Percentiles rank a stretch among this genome's conserved stretches.
Conservation (phyloP, 2,329 filamentous ascomycete species). For the Cladophialophora carrionii region DNA sequence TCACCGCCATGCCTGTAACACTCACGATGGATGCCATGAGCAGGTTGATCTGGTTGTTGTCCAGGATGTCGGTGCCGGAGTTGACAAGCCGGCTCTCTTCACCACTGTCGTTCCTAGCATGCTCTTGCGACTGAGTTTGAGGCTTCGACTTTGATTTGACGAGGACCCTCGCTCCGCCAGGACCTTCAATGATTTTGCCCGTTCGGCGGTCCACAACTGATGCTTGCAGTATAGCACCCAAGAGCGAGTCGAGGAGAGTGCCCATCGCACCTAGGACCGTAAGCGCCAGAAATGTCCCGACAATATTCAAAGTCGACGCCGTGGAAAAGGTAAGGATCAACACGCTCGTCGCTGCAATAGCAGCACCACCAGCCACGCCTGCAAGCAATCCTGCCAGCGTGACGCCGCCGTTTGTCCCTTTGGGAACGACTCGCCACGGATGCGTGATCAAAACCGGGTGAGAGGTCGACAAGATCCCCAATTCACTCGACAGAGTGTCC, state of each 20-base stretch:
- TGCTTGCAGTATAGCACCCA: conserved; percentile 82
- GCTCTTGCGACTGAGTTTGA: conserved; percentile 5
- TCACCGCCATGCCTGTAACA: conserved; percentile 71
- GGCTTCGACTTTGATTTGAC: conserved; percentile 26
- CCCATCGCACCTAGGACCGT: conserved; percentile 75
- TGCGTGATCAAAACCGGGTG: conserved; percentile 86
- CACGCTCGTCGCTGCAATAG: conserved; percentile 69
- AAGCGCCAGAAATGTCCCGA: conserved; percentile 57
- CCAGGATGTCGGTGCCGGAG: conserved; percentile 73
- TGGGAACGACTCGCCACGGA: conserved; percentile 71
- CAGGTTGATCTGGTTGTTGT: conserved; percentile 96
- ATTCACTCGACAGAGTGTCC: conserved; percentile 93
- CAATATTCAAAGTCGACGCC: conserved; percentile 45
- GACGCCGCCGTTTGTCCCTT: conserved; percentile 92
- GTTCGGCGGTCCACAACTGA: conserved; percentile 82
- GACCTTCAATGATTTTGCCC: conserved; percentile 87
- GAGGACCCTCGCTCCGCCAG: conserved; percentile 66
- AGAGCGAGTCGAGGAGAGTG: conserved; percentile 81
- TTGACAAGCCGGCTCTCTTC: conserved; percentile 62
- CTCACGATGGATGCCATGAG: conserved; percentile 86
- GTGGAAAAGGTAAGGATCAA: conserved; percentile 60
- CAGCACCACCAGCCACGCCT: conserved; percentile 71
- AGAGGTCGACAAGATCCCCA: conserved; percentile 81
- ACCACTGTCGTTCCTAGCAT: conserved; percentile 32
- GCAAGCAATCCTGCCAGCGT: conserved; percentile 73